Base-by-base conservation (phyloP, 768 basidiomycete species). In the Amanita jacksonii region DNA sequence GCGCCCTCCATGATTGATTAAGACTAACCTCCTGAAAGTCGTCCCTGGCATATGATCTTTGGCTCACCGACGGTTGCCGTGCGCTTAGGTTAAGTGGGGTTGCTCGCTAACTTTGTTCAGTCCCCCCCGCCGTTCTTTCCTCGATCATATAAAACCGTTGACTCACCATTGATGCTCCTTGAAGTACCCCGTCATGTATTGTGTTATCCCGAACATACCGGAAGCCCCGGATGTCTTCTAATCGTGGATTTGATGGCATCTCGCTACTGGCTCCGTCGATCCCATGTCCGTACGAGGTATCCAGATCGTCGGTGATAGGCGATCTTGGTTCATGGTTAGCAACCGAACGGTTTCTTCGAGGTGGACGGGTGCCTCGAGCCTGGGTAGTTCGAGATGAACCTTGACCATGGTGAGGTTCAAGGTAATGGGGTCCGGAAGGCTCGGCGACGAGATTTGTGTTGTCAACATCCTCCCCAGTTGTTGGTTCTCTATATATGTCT, bases 401-500 rank as follows among this genome's bases (percentile, higher is more conserved):
- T 22, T 33, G 31, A 3, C 30, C 28, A 9, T 22, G 41, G 9
- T 13, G 28, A 7, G 41, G 27, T 15, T 31, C 19, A n/a, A 24
- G 42, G 22, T 28, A 28, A 28, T 24, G 34, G 13, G 43, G 18
- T 23, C 18, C 12, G 15, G 16, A 12, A 10, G 23, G 9, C 41
- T 24, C 41, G 24, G 16, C 27, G 24, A 16, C 30, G 34, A n/a
- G 16, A 24, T 22, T 25, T 31, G 24, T 34, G 35, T 38, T 22
- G 16, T 45, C 43, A 13, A 32, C 43, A 23, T 38, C 25, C 24
- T 51, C 43, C 18, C 38, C 48, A 18, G 47, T 47, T 13, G 41
- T 41, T 28, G 61, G 54, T 45, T 61, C 56, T 43, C 63, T 57
- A 36, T 56, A 59, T 7, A 65, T 61, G 31, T 59, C 58, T n/a